These are phyloP conservation scores for Aeminium ludgeri DNA, from an alignment of 495 filamentous ascomycete genomes.

Conservation along the genomic window DNA sequence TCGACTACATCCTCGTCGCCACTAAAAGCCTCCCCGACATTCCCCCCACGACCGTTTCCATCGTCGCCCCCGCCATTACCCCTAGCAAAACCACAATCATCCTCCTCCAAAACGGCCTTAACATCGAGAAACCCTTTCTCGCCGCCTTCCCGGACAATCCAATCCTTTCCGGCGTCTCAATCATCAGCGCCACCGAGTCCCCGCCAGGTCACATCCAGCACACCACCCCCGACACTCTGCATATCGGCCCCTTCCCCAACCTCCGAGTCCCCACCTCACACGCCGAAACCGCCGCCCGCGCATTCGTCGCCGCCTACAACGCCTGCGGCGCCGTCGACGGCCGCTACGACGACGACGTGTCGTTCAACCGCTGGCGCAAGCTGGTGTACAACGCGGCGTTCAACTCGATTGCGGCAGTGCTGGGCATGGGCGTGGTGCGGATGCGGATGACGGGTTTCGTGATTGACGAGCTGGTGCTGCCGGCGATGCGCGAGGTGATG, in stretches of 20 bases:
- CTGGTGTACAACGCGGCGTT: slow-evolving; percentile 23
- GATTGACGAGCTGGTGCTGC: slow-evolving; percentile 19
- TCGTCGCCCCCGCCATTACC: slow-evolving; percentile 37
- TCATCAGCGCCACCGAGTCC: slow-evolving; percentile 34
- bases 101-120: slow-evolving; percentile 46
- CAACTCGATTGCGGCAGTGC: slow-evolving; percentile 25
- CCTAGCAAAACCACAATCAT: slow-evolving; percentile 34
- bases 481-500: slow-evolving; percentile 29
- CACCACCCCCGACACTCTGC: slow-evolving; percentile 18
- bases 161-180: slow-evolving; percentile 35
- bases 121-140: slow-evolving; percentile 41
- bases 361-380: slow-evolving; percentile 21
- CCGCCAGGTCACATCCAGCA: slow-evolving; percentile 24
- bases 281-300: slow-evolving; percentile 7
- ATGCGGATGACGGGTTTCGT: slow-evolving; percentile 20
- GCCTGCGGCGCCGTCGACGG: slow-evolving; percentile 19
- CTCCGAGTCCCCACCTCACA: slow-evolving; percentile 2
- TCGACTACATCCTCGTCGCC: slow-evolving; percentile 43
- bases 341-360: slow-evolving; percentile 14
- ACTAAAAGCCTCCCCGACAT: slow-evolving; percentile 40
- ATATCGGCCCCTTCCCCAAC: slow-evolving; percentile 21
- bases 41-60: slow-evolving; percentile 27
- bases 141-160: slow-evolving; percentile 33
- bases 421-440: slow-evolving; percentile 31
- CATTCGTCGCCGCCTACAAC: slow-evolving; percentile 21